Evolutionary conservation across 352 stramenopile species (phyloP), one percentile per base, ranked within the genome.

Genomic region (Globisporangium carolinianum): DNA sequence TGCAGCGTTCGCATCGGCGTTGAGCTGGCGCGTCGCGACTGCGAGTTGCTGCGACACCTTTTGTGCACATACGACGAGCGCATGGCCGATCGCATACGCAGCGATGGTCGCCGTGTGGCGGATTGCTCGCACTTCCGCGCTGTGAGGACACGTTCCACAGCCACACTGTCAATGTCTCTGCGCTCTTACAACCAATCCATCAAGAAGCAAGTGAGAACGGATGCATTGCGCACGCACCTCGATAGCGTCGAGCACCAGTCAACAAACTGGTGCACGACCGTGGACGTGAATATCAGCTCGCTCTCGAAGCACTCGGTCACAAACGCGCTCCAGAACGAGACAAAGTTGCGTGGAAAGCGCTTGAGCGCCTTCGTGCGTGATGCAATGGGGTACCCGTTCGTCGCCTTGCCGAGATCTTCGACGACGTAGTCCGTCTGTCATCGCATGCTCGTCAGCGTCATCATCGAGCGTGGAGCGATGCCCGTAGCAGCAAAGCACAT

Each of bases 171-270:
- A 47, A 15, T 47, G 5, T 15, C 5, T 46, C 39, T 32, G 24
- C 24, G 24, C 24, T 32, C 24, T 32, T 32, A 32, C 24, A 32
- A 32, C 24, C 24, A 32, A 32, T 32, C 24, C 24, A 32, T 32
- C 24, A 32, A 32, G 24, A 43, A 24, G 7, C 36, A 54, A 8
- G 55, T 48, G 24, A 32, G 24, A 32, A 32, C 24, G 24, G 3
- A 32, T 32, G 24, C 24, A 32, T 32, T 32, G 24, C 24, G 24
- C 24, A 32, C 24, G 24, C 58, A 89, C 79, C 79, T 87, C 14
- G 86, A 93, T 4, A 95, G 71, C 8, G 79, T 80, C 6, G 79
- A 92, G 43, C 93, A 54, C 86, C 86, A 95, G 53, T 94, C 83
- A 1, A 94, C 69, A 52, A 89, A 78, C 32, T 83, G 76, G 6